Conservation (phyloP, 208 protist genomes). For the Trypanosoma platydactyli region DNA sequence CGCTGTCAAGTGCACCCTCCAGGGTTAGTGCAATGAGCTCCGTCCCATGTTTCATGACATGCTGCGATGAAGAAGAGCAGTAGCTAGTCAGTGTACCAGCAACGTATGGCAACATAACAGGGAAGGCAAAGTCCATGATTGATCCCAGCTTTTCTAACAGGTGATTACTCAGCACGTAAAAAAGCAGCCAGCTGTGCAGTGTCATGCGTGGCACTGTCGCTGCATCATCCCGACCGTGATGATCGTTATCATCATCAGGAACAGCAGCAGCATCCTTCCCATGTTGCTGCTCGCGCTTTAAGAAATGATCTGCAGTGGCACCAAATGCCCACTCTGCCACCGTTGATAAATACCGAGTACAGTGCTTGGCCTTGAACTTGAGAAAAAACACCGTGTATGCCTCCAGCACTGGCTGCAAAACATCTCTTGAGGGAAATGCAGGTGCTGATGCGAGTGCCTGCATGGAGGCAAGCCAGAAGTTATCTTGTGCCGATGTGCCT, state of each 20-base stretch:
- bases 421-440: slow-evolving; percentile 63
- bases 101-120: slow-evolving; percentile 58
- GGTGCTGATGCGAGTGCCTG: slow-evolving; percentile 61
- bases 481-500: slow-evolving; percentile 51
- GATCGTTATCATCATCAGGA: slow-evolving; percentile 18
- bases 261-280: neutral
- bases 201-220: slow-evolving; percentile 39
- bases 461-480: slow-evolving; percentile 84
- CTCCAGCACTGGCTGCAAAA: slow-evolving; percentile 66
- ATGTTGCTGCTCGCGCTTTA: slow-evolving; percentile 16
- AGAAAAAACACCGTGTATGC: slow-evolving; percentile 83
- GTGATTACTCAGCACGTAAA: slow-evolving; percentile 79
- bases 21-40: slow-evolving; percentile 62
- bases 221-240: slow-evolving; percentile 12
- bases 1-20: slow-evolving; percentile 66
- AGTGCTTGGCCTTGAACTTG: slow-evolving; percentile 89
- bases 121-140: slow-evolving; percentile 84
- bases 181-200: slow-evolving; percentile 77
- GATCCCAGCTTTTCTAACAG: slow-evolving; percentile 72
- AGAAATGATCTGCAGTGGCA: slow-evolving; percentile 26
- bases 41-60: slow-evolving; percentile 31
- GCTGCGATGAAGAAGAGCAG: slow-evolving; percentile 37
- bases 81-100: slow-evolving; percentile 63
- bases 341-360: slow-evolving; percentile 52
- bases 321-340: slow-evolving; percentile 85